Percentiles rank a stretch among this genome's conserved stretches.
Conservation (phyloP, 208 protist species). For the Wallacemonas sp. region DNA sequence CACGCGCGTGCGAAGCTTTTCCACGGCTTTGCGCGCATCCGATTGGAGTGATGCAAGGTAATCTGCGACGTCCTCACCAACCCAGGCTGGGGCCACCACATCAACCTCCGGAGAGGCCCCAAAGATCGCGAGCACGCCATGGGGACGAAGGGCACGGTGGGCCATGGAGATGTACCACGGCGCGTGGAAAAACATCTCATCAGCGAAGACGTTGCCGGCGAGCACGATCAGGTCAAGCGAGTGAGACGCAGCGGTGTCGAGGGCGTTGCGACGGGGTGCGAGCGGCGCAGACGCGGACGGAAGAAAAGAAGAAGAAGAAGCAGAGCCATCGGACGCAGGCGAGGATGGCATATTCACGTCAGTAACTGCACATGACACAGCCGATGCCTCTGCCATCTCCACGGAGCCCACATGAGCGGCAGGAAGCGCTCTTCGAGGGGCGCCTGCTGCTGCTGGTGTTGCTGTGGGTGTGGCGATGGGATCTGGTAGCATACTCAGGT, state of each 20-base stretch:
- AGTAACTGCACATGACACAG: no score
- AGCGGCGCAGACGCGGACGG: not conserved
- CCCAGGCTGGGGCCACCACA: conserved; percentile 54
- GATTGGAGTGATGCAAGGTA: conserved; percentile 24
- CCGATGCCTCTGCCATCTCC: no score
- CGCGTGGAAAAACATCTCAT: conserved; percentile 74
- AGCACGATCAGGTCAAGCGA: conserved; percentile 82
- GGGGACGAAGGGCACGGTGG: conserved; percentile 56
- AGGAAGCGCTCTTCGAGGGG: no score
- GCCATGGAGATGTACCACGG: conserved; percentile 81
- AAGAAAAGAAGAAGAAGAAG: no score
- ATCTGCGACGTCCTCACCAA: conserved; percentile 36
- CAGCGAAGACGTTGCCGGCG: conserved; percentile 66
- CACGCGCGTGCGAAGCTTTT: not conserved
- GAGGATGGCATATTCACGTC: no score
- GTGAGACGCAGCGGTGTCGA: conserved; percentile 36
- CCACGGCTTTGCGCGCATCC: not conserved
- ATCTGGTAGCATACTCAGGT: conserved; percentile 31
- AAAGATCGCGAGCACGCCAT: conserved; percentile 77
- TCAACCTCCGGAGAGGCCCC: conserved; percentile 33
- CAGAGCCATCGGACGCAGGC: no score
- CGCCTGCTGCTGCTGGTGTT: no score
- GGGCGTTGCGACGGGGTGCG: conserved; percentile 9
- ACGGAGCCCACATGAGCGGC: no score
- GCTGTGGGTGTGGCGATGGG: not conserved